Conservation (phyloP, 23 red algal species). For the Gracilaria domingensis region DNA sequence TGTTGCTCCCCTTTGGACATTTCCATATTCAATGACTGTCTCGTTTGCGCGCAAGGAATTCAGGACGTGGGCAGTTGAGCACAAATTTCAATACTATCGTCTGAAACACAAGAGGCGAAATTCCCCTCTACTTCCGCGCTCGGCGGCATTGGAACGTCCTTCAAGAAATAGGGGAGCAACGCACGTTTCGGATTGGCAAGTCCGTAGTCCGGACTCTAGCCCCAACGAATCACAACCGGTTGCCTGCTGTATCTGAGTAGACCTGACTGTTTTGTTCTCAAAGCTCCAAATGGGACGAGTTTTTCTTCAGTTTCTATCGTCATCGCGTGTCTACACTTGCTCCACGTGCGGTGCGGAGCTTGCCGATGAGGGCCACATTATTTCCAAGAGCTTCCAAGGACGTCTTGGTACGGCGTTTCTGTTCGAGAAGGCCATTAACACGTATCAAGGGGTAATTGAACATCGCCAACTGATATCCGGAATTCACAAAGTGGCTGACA, state of each 20-base stretch:
- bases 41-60: background rate
- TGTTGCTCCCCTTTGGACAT: background rate
- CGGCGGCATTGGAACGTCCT: background rate
- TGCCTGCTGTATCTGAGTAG: background rate
- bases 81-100: background rate
- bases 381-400: slow-evolving; percentile 93
- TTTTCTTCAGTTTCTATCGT: slow-evolving; percentile 79
- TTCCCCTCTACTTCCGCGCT: background rate
- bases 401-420: slow-evolving; percentile 88
- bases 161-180: background rate
- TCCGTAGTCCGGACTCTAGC: background rate
- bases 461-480: slow-evolving; percentile 91
- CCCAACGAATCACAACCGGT: background rate
- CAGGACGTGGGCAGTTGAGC: background rate
- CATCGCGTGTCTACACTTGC: slow-evolving; percentile 73
- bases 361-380: slow-evolving; percentile 88
- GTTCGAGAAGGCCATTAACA: slow-evolving; percentile 90
- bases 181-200: background rate
- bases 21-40: background rate
- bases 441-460: slow-evolving; percentile 74
- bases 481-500: slow-evolving; percentile 88
- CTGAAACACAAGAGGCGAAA: background rate
- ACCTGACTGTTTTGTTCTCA: background rate
- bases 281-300: slow-evolving; percentile 72
- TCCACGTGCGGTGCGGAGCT: slow-evolving; percentile 81